phyloP scores from a whole-genome alignment of 1,284 basidiomycete species.

The Anthracocystis setariae region DNA sequence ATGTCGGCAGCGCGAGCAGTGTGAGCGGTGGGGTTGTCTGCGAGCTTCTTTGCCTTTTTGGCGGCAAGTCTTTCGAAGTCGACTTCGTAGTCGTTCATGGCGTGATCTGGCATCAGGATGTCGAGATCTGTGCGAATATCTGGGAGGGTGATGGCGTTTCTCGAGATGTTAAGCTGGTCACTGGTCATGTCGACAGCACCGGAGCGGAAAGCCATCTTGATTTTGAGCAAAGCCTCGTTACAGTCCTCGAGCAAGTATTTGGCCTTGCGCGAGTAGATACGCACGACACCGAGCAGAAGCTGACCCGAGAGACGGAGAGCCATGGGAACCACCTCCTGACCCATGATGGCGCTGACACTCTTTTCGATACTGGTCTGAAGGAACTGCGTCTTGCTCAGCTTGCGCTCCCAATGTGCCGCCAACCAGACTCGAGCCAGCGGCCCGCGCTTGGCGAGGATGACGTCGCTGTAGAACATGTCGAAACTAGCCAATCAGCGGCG shows the following conservation, averaged over 20 bases:
- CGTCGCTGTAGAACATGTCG: slow-evolving; percentile 85
- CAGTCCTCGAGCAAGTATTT: slow-evolving; percentile 98
- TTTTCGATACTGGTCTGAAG: slow-evolving; percentile 92
- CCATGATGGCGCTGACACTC: slow-evolving; percentile 80
- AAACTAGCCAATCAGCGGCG: background rate
- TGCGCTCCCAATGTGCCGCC: slow-evolving; percentile 97
- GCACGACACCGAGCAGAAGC: slow-evolving; percentile 90
- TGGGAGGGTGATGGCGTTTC: slow-evolving; percentile 85
- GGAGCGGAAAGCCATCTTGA: slow-evolving; percentile 94
- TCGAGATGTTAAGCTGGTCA: slow-evolving; percentile 86
- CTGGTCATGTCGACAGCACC: slow-evolving; percentile 93
- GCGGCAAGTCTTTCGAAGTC: slow-evolving; percentile 77
- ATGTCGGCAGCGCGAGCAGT: slow-evolving; percentile 81
- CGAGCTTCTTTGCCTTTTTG: slow-evolving; percentile 66
- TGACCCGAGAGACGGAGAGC: slow-evolving; percentile 94
- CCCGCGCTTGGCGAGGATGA: slow-evolving; percentile 89
- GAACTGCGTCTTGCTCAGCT: slow-evolving; percentile 93
- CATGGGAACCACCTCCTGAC: slow-evolving; percentile 83
- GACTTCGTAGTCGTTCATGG: slow-evolving; percentile 55
- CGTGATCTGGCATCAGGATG: slow-evolving; percentile 77
- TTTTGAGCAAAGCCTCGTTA: slow-evolving; percentile 92
- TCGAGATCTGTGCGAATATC: slow-evolving; percentile 79
- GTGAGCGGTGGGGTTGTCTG: slow-evolving; percentile 44
- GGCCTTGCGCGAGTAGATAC: slow-evolving; percentile 96
- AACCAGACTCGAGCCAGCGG: slow-evolving; percentile 97